Evolutionary conservation across 1,139 yeast species (phyloP), one percentile per base, ranked within the genome.

Genomic region (Candida tropicalis): DNA sequence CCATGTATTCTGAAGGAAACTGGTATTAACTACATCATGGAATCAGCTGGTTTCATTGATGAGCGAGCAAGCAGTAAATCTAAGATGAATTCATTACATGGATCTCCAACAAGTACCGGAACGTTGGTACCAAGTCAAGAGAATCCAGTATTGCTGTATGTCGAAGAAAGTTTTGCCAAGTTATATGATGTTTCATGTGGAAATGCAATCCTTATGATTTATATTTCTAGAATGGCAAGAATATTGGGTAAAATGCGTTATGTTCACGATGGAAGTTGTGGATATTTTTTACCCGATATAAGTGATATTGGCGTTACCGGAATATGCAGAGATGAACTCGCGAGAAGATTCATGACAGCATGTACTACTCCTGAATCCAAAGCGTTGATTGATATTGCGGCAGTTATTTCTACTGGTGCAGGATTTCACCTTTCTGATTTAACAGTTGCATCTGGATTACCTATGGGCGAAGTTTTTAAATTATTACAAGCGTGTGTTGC

Each of bases 381-480:
- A 16, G 29, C 40, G 0, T 35, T 77, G 22, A 51, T 78, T 40
- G 66, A 70, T 38, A 68, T 62, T 51, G 81, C 81, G 1, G 70
- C 79, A 1, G 67, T 80, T 20, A 65, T 74, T 13, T 63, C 73
- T 38, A 63, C 47, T n/a, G 63, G 75, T 16, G 67, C 69, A 27
- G 59, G 68, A 4, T 78, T 79, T 51, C 64, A 69, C 10, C 57
- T 79, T 23, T 64, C 68, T 6, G 81, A 76, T 41, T 56, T 79
- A 34, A 61, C 67, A 39, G 58, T 68, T 11, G 79, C 73, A 2
- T 60, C 77, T 2, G 63, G 63, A 2, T 54, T 61, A 23, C 56
- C 77, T 0, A 51, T 59, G 49, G 59, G 36, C 29, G 58, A 50
- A 22, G 57, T 61, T 1, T 58, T 57, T 38, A 51, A 54, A 26